phyloP scores from a whole-genome alignment of 345 rosid species.

The Clarkia xantiana region DNA sequence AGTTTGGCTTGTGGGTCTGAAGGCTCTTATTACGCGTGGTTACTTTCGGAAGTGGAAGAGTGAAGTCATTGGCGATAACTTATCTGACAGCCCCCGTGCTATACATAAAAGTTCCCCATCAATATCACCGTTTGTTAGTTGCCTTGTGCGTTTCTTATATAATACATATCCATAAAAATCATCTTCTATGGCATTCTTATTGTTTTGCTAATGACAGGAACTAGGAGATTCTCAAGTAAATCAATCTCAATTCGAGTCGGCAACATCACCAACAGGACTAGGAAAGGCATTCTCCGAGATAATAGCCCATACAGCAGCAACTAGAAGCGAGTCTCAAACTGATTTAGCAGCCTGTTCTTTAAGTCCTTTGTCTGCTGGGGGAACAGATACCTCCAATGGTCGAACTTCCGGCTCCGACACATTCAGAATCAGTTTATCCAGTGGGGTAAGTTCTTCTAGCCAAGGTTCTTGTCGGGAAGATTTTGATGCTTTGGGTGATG shows the following conservation, averaged over 20 bases:
- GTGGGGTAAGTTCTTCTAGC: conserved; percentile 76
- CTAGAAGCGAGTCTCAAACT: conserved; percentile 23
- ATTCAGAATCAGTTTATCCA: conserved; percentile 61
- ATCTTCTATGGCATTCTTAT: neutral
- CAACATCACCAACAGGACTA: conserved; percentile 27
- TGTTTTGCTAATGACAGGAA: conserved; percentile 27
- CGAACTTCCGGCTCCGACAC: conserved; percentile 47
- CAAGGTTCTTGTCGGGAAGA: conserved; percentile 70
- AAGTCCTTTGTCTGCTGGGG: conserved; percentile 13
- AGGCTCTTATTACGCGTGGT: conserved; percentile 41
- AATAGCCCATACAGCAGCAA: conserved; percentile 42
- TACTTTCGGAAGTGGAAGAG: conserved; percentile 37
- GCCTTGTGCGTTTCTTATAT: neutral
- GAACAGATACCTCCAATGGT: conserved; percentile 33
- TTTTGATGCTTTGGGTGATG: conserved; percentile 75
- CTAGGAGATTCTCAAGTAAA: conserved; percentile 28
- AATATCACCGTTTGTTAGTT: conserved; percentile 35
- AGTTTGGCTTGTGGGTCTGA: conserved; percentile 79
- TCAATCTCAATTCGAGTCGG: conserved; percentile 27
- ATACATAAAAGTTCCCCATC: conserved; percentile 35
- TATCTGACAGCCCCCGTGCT: conserved; percentile 33
- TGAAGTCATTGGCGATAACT: conserved; percentile 28
- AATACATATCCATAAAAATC: neutral
- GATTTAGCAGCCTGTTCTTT: conserved; percentile 26
- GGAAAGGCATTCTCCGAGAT: conserved; percentile 67